Evolutionary conservation across 352 stramenopile genomes (phyloP), one percentile per base, ranked within the genome.

Genomic region (Globisporangium spinosum): DNA sequence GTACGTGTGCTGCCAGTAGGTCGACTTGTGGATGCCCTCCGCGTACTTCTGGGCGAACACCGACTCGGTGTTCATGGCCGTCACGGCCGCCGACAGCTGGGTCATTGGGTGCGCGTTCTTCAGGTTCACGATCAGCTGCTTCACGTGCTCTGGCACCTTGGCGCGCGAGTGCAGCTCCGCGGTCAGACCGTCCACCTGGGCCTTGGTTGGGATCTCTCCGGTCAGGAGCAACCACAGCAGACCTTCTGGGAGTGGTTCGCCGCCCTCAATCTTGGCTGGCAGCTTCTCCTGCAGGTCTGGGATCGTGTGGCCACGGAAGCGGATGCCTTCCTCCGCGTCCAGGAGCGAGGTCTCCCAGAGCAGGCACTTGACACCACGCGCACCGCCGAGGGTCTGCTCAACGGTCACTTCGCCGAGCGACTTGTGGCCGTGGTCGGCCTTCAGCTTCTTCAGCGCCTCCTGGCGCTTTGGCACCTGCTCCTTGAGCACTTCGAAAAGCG

Each of bases 61-160:
- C 61, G 83, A 97, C 70, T 98, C 96, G 4, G 97, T 99, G 82
- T 98, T 96, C 82, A 98, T 89, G 65, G 89, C 93, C 64, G 91
- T 96, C 61, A 98, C 88, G 38, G 89, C 97, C 71, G 98, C 95
- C 32, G 89, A 96, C 54, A 99, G 95, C 89, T 99, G 97, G 40
- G 97, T 99, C 98, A 99, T 99, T 65, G 98, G 97, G 85, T 99
- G 98, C 82, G 98, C 98, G 67, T 97, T 79, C 87, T 99, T 99
- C 61, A 99, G 91, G 68, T 85, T 79, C 70, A 94, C 91, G 67
- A 99, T 91, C 53, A 99, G 79, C 73, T 95, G 89, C 77, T 97
- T 91, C 67, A 99, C 97, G 80, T 99, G 97, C 56, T 88, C 78
- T 23, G 97, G 97, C 58, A 99, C 86, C 71, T 98, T 93, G 56